phyloP scores from a whole-genome alignment of 139 green algal genomes.

The Choricystis sp. region DNA sequence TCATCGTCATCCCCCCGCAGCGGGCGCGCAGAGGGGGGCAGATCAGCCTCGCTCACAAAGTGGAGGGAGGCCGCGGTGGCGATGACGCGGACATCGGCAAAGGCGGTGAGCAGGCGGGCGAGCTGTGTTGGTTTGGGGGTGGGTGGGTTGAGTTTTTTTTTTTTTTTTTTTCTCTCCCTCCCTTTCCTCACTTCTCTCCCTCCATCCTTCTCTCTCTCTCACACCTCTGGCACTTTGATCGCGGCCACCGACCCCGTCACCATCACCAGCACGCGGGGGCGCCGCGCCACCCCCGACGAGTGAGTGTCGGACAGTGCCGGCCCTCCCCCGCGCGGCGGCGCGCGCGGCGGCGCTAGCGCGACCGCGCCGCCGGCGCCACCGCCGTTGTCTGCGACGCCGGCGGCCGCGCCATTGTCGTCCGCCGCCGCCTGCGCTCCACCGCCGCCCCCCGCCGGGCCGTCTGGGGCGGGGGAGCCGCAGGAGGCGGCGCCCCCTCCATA shows the following conservation, averaged over 20 bases:
- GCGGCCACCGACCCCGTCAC: constrained; percentile 53
- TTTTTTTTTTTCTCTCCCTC: too few relatives aligned
- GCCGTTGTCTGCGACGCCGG: too few relatives aligned
- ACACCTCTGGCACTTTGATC: constrained; percentile 46
- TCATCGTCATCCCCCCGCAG: constrained; percentile 46
- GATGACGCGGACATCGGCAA: constrained; percentile 37
- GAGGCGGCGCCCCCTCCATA: too few relatives aligned
- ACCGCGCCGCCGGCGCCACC: not conserved
- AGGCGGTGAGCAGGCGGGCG: constrained; percentile 14
- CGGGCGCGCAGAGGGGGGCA: constrained; percentile 7
- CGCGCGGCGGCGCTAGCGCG: not conserved
- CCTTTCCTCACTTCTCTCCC: too few relatives aligned
- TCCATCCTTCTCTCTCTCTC: too few relatives aligned
- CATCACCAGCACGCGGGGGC: constrained; percentile 33
- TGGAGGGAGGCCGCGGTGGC: constrained; percentile 28
- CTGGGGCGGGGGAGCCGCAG: too few relatives aligned
- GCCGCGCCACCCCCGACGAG: not conserved
- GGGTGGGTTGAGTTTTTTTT: too few relatives aligned
- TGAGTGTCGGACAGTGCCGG: not conserved
- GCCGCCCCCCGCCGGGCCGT: too few relatives aligned
- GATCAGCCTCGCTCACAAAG: constrained; percentile 28
- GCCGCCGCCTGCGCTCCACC: too few relatives aligned
- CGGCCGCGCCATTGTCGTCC: not conserved
- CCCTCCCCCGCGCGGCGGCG: too few relatives aligned
- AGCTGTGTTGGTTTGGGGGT: too few relatives aligned